These are phyloP conservation scores for Calocera viscosa DNA, from an alignment of 768 basidiomycete species.

Conservation along the genomic window DNA sequence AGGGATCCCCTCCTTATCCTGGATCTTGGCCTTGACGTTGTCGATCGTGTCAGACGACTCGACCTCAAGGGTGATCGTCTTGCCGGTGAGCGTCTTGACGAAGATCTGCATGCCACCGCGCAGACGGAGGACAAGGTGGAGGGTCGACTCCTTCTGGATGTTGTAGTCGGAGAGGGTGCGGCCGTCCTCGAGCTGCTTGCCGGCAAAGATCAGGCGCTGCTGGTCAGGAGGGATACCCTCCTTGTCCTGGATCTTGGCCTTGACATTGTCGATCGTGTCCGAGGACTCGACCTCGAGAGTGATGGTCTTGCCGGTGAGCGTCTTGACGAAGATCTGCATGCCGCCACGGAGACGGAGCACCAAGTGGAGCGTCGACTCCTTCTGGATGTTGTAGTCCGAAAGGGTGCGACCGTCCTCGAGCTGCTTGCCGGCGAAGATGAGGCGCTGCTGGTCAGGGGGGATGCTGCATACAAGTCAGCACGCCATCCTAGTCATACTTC, in stretches of 20 bases:
- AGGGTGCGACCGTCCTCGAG: constrained; percentile 34
- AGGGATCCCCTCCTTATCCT: constrained; percentile 18
- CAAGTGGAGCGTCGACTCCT: constrained; percentile 92
- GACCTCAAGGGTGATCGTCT: constrained; percentile 87
- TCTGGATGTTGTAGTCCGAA: constrained; percentile 90
- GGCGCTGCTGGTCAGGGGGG: constrained; percentile 33
- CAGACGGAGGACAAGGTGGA: constrained; percentile 51
- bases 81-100: constrained; percentile 37
- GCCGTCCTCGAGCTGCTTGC: constrained; percentile 40
- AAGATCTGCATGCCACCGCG: constrained; percentile 22
- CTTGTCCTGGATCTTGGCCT: constrained; percentile 31
- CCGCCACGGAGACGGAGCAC: constrained; percentile 84
- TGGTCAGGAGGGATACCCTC: constrained; percentile 39
- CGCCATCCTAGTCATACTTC: background rate
- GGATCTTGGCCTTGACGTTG: constrained; percentile 51
- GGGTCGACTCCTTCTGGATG: constrained; percentile 22
- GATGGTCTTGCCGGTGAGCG: constrained; percentile 30
- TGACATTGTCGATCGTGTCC: constrained; percentile 79
- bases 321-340: constrained; percentile 27
- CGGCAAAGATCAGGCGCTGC: constrained; percentile 38
- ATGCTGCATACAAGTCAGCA: constrained; percentile 14
- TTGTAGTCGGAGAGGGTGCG: constrained; percentile 39
- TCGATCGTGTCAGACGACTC: constrained; percentile 90
- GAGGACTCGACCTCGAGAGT: constrained; percentile 75
- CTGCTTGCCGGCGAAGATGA: constrained; percentile 41